Evolutionary conservation across 805 yeast species (phyloP).

Genomic region (Starmerella bombi): DNA sequence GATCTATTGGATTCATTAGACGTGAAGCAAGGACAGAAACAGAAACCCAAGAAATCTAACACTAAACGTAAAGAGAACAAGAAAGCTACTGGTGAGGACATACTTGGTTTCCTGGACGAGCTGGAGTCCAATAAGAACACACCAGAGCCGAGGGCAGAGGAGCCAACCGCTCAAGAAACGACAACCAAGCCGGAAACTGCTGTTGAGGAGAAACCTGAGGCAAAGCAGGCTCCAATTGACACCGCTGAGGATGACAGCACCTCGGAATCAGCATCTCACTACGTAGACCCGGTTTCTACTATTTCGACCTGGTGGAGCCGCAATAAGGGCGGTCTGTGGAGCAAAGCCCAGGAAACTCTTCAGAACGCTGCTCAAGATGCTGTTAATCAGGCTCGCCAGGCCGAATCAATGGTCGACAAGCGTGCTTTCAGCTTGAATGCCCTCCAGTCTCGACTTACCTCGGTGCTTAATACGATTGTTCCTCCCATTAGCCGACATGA

Average conservation of each 20-base stretch:
- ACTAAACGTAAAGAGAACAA: slow-evolving; percentile 15
- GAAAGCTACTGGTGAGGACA: slow-evolving; percentile 29
- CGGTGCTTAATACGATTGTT: slow-evolving; percentile 32
- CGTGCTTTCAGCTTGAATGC: slow-evolving; percentile 19
- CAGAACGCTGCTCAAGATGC: slow-evolving; percentile 24
- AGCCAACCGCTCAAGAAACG: not conserved
- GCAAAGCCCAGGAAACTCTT: slow-evolving; percentile 23
- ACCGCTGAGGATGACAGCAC: slow-evolving; percentile 1
- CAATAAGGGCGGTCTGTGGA: slow-evolving; percentile 31
- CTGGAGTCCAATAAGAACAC: slow-evolving; percentile 17
- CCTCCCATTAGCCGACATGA: slow-evolving; percentile 35
- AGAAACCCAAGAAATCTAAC: slow-evolving; percentile 19
- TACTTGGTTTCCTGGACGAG: slow-evolving; percentile 33
- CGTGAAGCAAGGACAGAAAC: slow-evolving; percentile 16
- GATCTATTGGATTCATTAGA: slow-evolving; percentile 31
- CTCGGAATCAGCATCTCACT: not conserved
- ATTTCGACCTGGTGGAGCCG: slow-evolving; percentile 29
- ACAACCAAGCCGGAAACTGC: not conserved
- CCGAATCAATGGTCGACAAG: slow-evolving; percentile 30
- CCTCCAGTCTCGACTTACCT: slow-evolving; percentile 27
- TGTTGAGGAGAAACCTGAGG: not conserved
- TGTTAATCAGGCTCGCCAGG: slow-evolving; percentile 27
- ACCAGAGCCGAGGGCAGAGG: slow-evolving; percentile 1
- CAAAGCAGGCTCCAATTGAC: not conserved
- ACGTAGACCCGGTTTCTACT: slow-evolving; percentile 25